phyloP scores from a whole-genome alignment of 176 grass and related monocot species.

The Ensete glaucum region DNA sequence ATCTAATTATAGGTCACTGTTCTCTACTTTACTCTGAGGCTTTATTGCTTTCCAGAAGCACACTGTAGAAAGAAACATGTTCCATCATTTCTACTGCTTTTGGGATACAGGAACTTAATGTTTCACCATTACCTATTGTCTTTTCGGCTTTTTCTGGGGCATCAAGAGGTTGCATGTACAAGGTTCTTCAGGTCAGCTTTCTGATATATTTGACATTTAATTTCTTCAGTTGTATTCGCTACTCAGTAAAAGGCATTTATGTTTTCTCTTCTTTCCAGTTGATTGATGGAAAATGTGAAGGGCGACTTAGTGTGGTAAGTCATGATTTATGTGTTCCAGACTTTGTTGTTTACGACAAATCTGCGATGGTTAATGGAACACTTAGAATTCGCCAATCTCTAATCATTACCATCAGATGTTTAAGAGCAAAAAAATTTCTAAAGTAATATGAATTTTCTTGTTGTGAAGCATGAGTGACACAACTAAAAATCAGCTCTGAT shows the following conservation, averaged over 20 bases:
- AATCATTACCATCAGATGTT: too few relatives aligned
- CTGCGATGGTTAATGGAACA: too few relatives aligned
- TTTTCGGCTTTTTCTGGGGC: conserved; percentile 80
- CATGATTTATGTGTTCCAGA: background rate
- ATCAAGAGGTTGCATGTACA: conserved; percentile 89
- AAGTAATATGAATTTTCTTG: too few relatives aligned
- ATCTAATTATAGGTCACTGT: too few relatives aligned
- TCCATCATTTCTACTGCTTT: background rate
- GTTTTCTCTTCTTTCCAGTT: conserved; percentile 40
- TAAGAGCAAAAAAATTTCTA: too few relatives aligned
- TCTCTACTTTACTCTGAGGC: background rate
- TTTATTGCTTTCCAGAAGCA: background rate
- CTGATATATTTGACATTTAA: background rate
- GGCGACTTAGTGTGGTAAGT: conserved; percentile 46
- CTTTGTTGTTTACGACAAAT: background rate
- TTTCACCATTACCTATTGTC: conserved; percentile 48
- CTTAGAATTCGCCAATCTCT: too few relatives aligned
- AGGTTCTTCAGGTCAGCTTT: conserved; percentile 74
- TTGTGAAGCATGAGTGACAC: too few relatives aligned
- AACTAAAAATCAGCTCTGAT: background rate
- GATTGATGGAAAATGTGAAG: conserved; percentile 27
- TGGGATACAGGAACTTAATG: conserved; percentile 58
- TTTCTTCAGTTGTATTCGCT: conserved; percentile 13
- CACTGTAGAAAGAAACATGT: background rate
- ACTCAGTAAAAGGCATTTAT: background rate